Evolutionary conservation across 805 yeast genomes (phyloP), one percentile per base, ranked within the genome.

Genomic region (Saturnispora gosingensis): DNA sequence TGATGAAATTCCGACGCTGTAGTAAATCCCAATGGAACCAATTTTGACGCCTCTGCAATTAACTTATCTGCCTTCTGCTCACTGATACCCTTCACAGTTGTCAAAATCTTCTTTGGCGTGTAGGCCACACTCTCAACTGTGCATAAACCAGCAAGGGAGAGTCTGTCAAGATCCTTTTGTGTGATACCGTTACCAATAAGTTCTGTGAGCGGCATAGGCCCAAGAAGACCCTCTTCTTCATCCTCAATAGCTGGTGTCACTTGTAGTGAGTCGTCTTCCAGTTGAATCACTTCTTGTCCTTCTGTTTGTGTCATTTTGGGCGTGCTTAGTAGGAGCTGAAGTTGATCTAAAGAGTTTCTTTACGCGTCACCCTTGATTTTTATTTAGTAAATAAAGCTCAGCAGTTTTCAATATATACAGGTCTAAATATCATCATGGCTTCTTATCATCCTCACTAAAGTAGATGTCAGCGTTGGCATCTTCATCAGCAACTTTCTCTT

Each of bases 1-100:
- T 83, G 80, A 66, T 89, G 97, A 65, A 88, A 88, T 65, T 89
- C 97, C 1, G 95, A 83, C 2, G 98, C 99, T 0, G 98, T 91
- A 22, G 97, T 91, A 72, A 93, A 93, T 0, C 99, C 99, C 83
- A 93, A 79, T 7, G 96, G 97, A 3, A 91, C 97, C 46, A 82
- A 70, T 60, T 85, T 82, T 39, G 91, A 77, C 0, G 98, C 97
- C 60, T 88, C 97, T 43, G 75, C 75, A 48, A 90, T 72, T 48
- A 93, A 71, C 58, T 82, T 81, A 60, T 88, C 97, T 1, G 97
- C 97, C 65, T 93, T 93, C 49, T 91, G 91, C 63, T 93, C 99
- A 10, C 96, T 85, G 35, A 93, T 89, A 44, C 99, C 99, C 65
- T 88, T 89, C 39, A 93, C 85, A 7, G 77, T 76, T 43, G 87